phyloP scores from a whole-genome alignment of 192 early-diverging fungal species.

The Rhizoclosmatium sp. region DNA sequence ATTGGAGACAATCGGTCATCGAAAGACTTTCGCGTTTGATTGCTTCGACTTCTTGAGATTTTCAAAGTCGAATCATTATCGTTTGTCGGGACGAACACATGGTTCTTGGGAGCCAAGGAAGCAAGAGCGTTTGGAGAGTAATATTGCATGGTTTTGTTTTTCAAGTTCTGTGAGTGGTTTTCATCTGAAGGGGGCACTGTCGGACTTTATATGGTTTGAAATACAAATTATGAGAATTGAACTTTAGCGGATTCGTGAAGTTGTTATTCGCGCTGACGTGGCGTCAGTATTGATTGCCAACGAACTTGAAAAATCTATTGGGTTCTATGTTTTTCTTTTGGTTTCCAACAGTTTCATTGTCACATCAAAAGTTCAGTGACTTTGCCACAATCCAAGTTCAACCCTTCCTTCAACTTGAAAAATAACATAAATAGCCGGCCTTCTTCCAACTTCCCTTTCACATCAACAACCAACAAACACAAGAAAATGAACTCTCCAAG shows the following conservation, averaged over 20 bases:
- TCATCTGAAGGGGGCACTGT: background rate
- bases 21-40: too few species aligned
- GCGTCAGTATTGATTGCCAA: too few species aligned
- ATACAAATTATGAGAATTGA: too few species aligned
- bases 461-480: background rate
- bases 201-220: too few species aligned
- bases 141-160: background rate
- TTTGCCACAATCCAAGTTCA: background rate
- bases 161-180: background rate
- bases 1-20: too few species aligned
- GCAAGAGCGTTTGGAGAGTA: background rate
- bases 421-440: background rate
- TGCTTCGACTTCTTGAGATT: too few species aligned
- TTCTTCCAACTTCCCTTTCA: background rate
- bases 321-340: background rate
- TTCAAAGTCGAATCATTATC: too few species aligned
- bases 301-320: too few species aligned
- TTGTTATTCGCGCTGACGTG: too few species aligned
- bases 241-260: too few species aligned
- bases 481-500: background rate
- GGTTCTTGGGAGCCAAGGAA: background rate
- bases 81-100: background rate
- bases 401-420: background rate
- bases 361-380: background rate
- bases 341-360: background rate